Percentiles rank a stretch among this genome's conserved stretches.
Evolutionary conservation across 768 basidiomycete genomes (phyloP).

Genomic region (Mycena vitilis): DNA sequence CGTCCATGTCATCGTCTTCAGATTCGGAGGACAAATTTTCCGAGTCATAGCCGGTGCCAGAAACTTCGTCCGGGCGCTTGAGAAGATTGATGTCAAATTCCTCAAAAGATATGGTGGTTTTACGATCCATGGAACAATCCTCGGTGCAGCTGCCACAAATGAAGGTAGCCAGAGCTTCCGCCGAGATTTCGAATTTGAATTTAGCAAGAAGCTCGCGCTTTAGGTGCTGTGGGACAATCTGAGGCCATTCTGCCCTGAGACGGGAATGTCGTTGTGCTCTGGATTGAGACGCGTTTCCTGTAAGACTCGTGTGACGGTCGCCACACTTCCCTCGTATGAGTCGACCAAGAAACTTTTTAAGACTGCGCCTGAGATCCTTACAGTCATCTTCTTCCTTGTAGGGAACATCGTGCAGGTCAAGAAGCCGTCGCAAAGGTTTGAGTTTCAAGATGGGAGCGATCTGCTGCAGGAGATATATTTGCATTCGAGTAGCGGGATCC

Average conservation of each 20-base stretch:
- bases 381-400: too few species aligned
- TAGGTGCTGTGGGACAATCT: not conserved
- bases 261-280: not conserved
- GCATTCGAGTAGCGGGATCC: too few species aligned
- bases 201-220: not conserved
- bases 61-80: not conserved
- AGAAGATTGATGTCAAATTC: not conserved
- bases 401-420: too few species aligned
- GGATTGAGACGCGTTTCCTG: not conserved
- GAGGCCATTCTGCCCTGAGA: not conserved
- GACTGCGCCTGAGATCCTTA: too few species aligned
- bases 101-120: not conserved
- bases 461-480: too few species aligned
- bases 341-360: not conserved
- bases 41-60: not conserved
- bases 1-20: not conserved
- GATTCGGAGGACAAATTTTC: too few species aligned
- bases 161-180: not conserved
- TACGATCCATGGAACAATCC: not conserved
- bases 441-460: too few species aligned
- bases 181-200: not conserved
- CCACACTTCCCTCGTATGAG: too few species aligned
- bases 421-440: too few species aligned
- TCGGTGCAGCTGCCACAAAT: not conserved
- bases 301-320: too few species aligned